Base-by-base conservation (phyloP, 2,329 filamentous ascomycete species). In the Colletotrichum tamarilloi region DNA sequence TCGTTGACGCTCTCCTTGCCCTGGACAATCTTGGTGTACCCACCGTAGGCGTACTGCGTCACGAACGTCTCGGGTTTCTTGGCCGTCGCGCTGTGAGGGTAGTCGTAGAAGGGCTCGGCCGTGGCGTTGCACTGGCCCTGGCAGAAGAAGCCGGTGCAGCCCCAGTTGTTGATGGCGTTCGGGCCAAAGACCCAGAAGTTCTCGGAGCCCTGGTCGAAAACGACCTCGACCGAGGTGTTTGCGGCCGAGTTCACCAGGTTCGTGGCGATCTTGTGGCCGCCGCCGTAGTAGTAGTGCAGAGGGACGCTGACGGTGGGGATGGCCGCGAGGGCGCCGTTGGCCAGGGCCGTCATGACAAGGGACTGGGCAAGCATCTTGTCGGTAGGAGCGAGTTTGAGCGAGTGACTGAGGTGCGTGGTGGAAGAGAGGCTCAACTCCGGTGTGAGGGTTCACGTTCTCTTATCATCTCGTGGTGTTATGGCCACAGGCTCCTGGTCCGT, bases 111-210 rank as follows among this genome's bases (percentile, higher is more conserved):
- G 35, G 68, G 63, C 42, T 72, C 68, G 19, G 24, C 68, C 7
- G 68, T 71, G 56, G 35, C 63, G 62, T 71, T 71, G 62, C 68
- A 71, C 63, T 71, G 58, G 57, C 64, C 68, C 26, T n/a, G 68
- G 63, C 68, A 72, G 57, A 72, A 62, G n/a, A 67, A 42, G 32
- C 55, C 56, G 56, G 62, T 71, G 63, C 68, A 71, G 19, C 68
- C 68, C 62, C 62, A 71, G 56, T 71, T 71, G 49, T 57, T 67
- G 68, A 71, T 62, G 56, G 68, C 62, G 56, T 57, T n/a, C 26
- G 68, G 68, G 56, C 62, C 68, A 26, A 71, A 71, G 49, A 71
- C 68, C 68, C 68, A 71, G 68, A 67, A 71, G 63, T 67, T 71
- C 68, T 71, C 68, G 35, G 68, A 71, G 24, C 68, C 68, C 22